Evolutionary conservation across 73 alveolate genomes (phyloP), one percentile per base, ranked within the genome.

Genomic region (Paraurostyla sp.): DNA sequence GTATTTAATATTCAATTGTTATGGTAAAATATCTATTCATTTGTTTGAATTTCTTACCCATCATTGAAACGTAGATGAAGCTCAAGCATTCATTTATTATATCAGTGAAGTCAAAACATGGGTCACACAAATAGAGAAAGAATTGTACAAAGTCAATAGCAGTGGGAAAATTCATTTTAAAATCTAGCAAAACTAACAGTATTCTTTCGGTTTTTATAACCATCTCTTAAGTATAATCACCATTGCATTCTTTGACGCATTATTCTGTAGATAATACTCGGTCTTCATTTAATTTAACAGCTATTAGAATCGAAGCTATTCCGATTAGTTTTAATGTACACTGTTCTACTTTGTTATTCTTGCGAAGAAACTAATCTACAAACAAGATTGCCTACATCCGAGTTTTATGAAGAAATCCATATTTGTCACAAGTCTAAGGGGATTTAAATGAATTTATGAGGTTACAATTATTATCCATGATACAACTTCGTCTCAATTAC

Each of bases 261-360:
- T 73, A 45, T 15, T 48, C 15, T 15, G 46, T 50, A 6, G 71
- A 43, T 18, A 73, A 36, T 30, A 48, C 23, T 45, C 86, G 41
- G 46, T 73, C 86, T 36, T 73, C 86, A 43, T 73, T 73, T 11
- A 73, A 50, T 49, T 73, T 73, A 43, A 73, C 86, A 2, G 86
- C 50, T 15, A 73, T 29, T 4, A 73, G 49, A 13, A 73, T 43
- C 18, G 65, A 2, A 4, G 86, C 71, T 6, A 73, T 73, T 1
- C 49, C 86, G 41, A 73, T 73, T 30, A 73, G 71, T 29, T 38
- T 22, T 7, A 73, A 33, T 7, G 86, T 73, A 50, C 86, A 73
- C 6, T 73, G 30, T 27, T 73, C 86, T 25, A 73, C 86, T 48
- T 56, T 4, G 52, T 43, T 56, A 18, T 30, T 25, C 46, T 73